Evolutionary conservation across 2,329 filamentous ascomycete genomes (phyloP), one percentile per base, ranked within the genome.

Genomic region (Macrophomina phaseolina): DNA sequence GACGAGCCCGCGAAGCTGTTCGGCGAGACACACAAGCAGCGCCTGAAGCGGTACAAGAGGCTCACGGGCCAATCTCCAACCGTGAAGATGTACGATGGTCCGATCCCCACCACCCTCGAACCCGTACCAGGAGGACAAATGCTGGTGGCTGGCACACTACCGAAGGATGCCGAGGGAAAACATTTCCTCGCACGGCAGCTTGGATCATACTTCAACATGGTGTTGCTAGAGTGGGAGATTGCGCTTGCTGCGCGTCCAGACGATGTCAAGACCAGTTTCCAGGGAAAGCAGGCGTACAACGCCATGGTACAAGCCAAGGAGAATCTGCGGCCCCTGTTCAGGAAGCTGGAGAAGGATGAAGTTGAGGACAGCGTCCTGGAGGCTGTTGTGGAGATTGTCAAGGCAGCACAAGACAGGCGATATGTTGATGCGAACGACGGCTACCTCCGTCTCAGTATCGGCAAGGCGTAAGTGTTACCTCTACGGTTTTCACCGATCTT

Each of bases 361-460:
- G 79, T 97, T 6, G 90, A 95, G 70, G 89, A 94, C 70, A 89
- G 88, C 45, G 87, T 97, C 40, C 83, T 98, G 32, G 87, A 90
- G 67, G 92, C 94, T 23, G 87, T 99, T 8, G 87, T 97, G 14
- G 93, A 97, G 79, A 97, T 99, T 71, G 94, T 97, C 36, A 87
- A 91, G 74, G 91, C 93, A 32, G 93, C 94, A 4, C 95, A 99
- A 80, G 90, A 93, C 76, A 87, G 93, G 68, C 88, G 92, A 69
- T 99, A 99, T 76, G 94, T 99, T 55, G 92, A 97, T 80, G 95
- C 95, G 40, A 98, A 98, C 76, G 92, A 99, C 77, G 94, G 93
- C 0, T 99, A 99, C 78, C 83, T 99, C 68, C 86, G 92, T 64
- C 84, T 99, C 65, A 97, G 92, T 77, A 99, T 99, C 75, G 93